These are phyloP conservation scores for Onygena corvina DNA, from an alignment of 2,329 filamentous ascomycete genomes.

Conservation along the genomic window DNA sequence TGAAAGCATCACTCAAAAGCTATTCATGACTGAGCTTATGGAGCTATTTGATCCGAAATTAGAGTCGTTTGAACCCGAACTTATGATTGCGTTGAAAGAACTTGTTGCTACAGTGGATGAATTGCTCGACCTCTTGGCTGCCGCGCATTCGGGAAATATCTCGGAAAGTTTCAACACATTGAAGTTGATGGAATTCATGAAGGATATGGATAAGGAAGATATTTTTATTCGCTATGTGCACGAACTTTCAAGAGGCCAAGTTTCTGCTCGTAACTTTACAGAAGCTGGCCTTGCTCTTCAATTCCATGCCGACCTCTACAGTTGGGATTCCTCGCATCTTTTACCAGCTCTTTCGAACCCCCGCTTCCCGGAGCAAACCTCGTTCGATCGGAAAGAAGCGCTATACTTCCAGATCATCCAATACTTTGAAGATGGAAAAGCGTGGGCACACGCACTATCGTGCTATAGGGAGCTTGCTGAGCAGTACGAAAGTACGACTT, in stretches of 20 bases:
- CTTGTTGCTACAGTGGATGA: constrained; percentile 79
- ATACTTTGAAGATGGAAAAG: constrained; percentile 84
- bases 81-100: constrained; percentile 64
- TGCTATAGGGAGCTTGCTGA: constrained; percentile 80
- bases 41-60: constrained; percentile 64
- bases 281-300: constrained; percentile 82
- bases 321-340: constrained; percentile 66
- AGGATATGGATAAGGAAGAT: constrained; percentile 93
- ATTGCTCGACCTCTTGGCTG: constrained; percentile 78
- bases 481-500: constrained; percentile 84
- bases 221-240: constrained; percentile 95
- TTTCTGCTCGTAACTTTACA: constrained; percentile 61
- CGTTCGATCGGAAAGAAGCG: constrained; percentile 84
- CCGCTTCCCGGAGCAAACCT: constrained; percentile 65
- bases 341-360: constrained; percentile 60
- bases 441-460: constrained; percentile 76
- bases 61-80: constrained; percentile 36
- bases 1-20: constrained; percentile 80
- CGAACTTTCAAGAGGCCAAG: constrained; percentile 69
- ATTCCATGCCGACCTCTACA: constrained; percentile 82
- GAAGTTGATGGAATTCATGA: constrained; percentile 87
- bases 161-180: constrained; percentile 82
- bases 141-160: constrained; percentile 63
- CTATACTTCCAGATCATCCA: constrained; percentile 94
- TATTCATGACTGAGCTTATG: constrained; percentile 77